These are phyloP conservation scores for Pleurotus eryngii DNA, from an alignment of 768 basidiomycete species.

Conservation along the genomic window DNA sequence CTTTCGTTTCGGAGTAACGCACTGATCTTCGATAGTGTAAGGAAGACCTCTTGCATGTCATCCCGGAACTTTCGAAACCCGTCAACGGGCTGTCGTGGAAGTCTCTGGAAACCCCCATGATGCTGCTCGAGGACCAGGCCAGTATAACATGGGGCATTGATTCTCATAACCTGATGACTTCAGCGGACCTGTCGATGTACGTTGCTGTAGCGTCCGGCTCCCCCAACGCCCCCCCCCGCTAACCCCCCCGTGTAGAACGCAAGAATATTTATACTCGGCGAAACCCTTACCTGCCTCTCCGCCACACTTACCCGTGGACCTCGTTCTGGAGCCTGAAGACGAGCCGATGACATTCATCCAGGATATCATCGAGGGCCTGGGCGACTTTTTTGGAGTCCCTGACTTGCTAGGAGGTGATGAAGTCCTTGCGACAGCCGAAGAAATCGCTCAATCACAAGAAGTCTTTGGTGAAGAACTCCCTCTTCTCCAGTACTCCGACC, in stretches of 20 bases:
- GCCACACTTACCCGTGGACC: too few species aligned
- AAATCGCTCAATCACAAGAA: too few species aligned
- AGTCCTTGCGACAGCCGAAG: too few species aligned
- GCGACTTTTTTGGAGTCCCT: neutral
- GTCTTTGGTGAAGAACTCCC: too few species aligned
- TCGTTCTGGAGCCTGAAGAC: neutral
- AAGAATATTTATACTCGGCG: too few species aligned
- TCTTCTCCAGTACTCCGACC: too few species aligned
- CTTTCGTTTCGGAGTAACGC: neutral
- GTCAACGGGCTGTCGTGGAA: neutral
- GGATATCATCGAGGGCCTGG: neutral
- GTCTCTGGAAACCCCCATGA: neutral
- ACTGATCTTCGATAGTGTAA: neutral
- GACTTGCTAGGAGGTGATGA: neutral
- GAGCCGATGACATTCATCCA: neutral
- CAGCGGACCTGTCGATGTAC: neutral
- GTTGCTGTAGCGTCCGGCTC: neutral
- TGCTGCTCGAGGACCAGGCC: neutral
- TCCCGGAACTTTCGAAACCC: slow-evolving; percentile 1
- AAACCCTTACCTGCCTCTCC: too few species aligned
- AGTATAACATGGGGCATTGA: neutral
- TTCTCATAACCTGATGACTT: neutral
- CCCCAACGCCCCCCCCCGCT: too few species aligned
- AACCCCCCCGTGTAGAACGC: too few species aligned
- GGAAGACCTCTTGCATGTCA: neutral